Evolutionary conservation across 257 asterid genomes (phyloP), one percentile per base, ranked within the genome.

Genomic region (Solanum dulcamara): DNA sequence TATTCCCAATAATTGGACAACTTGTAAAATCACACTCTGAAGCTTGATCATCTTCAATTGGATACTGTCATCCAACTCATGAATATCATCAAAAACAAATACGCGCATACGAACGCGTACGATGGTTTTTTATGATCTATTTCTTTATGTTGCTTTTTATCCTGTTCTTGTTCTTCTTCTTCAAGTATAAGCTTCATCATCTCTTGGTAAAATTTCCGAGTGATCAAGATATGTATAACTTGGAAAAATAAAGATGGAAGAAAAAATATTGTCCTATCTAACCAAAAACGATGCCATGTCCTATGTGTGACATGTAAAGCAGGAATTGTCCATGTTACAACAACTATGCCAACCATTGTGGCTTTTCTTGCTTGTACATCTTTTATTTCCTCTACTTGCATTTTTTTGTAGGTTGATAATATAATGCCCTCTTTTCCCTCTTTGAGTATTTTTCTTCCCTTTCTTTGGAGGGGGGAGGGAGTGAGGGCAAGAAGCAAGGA

Each of bases 361-460:
- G 10, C 83, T 77, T 77, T 77, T 30, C 83, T 46, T 77, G 13
- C 83, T 48, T 77, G 83, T 77, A 77, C 12, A 77, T 77, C 83
- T 46, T 77, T 77, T 26, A 77, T 77, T 77, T 28, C 83, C 42
- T 77, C 64, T 77, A 44, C 62, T 77, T 77, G 57, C 64, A 77
- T 48, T 42, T 62, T 62, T 74, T 15, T 77, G 42, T 44, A 77
- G 26, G 62, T 77, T 77, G 62, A 48, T 77, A 77, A 77, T 77
- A 48, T 77, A 46, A 77, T 77, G 42, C 64, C 83, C 83, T 77
- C 83, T 50, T 77, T 77, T 48, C 83, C 83, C 83, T 77, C 62
- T 48, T 66, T 28, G 13, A 5, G 3, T 28, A 13, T 24, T 12
- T 42, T 6, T 3, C 7, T 44, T 26, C 13, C 2, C 13, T 33